Conservation (phyloP, 331 rosid genomes). For the Acacia concinna region DNA sequence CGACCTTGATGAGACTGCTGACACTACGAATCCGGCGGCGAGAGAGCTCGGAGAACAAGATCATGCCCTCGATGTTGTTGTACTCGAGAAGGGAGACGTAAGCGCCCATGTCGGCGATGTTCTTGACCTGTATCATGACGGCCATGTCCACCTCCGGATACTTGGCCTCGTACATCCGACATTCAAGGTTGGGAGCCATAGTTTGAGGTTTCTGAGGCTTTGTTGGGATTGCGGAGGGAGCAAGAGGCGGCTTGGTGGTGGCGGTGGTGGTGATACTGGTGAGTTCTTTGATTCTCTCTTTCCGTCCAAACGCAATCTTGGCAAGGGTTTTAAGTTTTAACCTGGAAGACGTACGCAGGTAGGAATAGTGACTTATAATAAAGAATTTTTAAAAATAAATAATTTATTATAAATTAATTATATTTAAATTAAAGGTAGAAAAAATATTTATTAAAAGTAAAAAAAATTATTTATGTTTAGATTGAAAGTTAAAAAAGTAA, state of each 20-base stretch:
- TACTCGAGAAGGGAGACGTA: conserved; percentile 93
- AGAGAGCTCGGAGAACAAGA: conserved; percentile 90
- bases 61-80: conserved; percentile 97
- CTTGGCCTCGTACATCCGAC: conserved; percentile 91
- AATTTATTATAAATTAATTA: too few relatives aligned
- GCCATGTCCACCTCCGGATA: conserved; percentile 99
- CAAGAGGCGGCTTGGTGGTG: neutral
- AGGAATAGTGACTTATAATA: too few relatives aligned
- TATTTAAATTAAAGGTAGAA: too few relatives aligned
- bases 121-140: conserved; percentile 96
- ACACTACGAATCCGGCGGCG: conserved; percentile 98
- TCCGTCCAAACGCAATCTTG: neutral
- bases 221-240: too few relatives aligned
- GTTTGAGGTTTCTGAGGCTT: neutral
- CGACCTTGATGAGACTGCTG: conserved; percentile 84
- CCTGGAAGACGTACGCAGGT: neutral
- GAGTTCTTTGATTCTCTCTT: neutral
- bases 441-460: too few relatives aligned
- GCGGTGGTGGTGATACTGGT: neutral
- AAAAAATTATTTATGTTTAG: too few relatives aligned
- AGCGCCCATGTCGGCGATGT: conserved; percentile 96
- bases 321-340: neutral
- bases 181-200: conserved; percentile 84
- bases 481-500: too few relatives aligned
- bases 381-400: too few relatives aligned